Evolutionary conservation across 371 early-diverging fungal species (phyloP), one percentile per base, ranked within the genome.

Genomic region (Mortierella sp.): DNA sequence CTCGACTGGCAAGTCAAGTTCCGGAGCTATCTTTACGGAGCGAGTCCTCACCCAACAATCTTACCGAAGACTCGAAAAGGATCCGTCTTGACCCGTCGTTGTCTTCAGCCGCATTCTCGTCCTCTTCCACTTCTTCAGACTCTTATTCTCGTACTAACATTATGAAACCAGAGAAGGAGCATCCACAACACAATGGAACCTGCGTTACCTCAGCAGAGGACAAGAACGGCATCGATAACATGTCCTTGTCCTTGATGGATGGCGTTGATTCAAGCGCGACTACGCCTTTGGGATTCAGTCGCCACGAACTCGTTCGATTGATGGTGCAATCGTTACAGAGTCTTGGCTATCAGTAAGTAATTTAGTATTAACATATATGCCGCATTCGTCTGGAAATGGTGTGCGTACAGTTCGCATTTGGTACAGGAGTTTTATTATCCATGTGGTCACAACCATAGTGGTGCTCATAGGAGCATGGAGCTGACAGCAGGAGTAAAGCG

Each of bases 291-390:
- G 78, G 76, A 56, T 69, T 76, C 46, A 69, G 46, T 30, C 76
- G 76, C 14, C 70, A 59, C 27, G 95, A 97, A 72, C 81, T 95
- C 4, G 92, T 95, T 23, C 87, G 97, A 15, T 72, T 97, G 12
- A 90, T 97, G 79, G 70, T 93, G 27, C 96, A 97, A 72, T 83
- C 93, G 30, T 79, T 97, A 32, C 82, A 86, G n/a, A 91, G 92
- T 54, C 82, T 95, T 56, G 96, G 95, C 6, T 94, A 92, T 34
- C 37, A 34, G 37, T 43, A 30, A 31, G 21, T 31, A 23, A 30
- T 17, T 15, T 51, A 21, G 4, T 37, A n/a, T 24, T 19, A 24
- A 15, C 31, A 1, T n/a, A 55, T 37, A 23, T 28, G 50, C 28
- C n/a, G 37, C 11, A 21, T 31, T 24, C n/a, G 23, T 26, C 27